Evolutionary conservation across 345 rosid genomes (phyloP).

Genomic region (Rhodomyrtus tomentosa): DNA sequence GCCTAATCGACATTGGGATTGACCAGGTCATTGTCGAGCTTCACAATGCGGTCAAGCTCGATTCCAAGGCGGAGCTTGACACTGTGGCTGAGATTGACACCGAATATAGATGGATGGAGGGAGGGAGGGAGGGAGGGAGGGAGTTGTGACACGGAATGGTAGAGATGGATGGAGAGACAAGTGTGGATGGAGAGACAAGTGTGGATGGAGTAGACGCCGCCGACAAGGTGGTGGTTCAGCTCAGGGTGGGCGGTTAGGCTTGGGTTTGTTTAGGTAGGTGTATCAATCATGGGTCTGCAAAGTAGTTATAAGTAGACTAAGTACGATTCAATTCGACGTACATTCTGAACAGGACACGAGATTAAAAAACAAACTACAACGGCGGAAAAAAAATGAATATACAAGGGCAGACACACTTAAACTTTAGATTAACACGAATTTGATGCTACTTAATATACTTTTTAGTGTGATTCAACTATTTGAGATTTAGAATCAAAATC

Average conservation of each 20-base stretch:
- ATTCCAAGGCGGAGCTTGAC: not conserved
- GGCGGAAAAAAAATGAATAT: not conserved
- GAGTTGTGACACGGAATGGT: not conserved
- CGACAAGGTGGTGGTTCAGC: not conserved
- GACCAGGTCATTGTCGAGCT: not conserved
- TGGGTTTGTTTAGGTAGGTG: not conserved
- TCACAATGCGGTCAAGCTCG: not conserved
- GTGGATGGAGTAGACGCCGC: not conserved
- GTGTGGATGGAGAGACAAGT: not conserved
- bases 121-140: not conserved
- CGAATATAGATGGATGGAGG: not conserved
- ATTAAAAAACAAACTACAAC: not conserved
- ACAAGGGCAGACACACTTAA: not conserved
- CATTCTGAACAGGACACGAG: not conserved
- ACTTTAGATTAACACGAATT: not conserved
- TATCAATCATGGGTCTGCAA: not conserved
- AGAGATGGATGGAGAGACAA: not conserved
- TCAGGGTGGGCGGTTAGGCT: not conserved
- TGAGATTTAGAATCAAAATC: not conserved
- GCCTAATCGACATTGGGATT: not conserved
- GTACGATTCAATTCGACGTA: not conserved
- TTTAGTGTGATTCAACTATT: not conserved
- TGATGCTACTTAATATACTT: not conserved
- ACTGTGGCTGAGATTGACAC: not conserved
- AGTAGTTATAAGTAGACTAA: not conserved